Evolutionary conservation across 2,329 filamentous ascomycete genomes (phyloP).

Genomic region (Penicillium decumbens): DNA sequence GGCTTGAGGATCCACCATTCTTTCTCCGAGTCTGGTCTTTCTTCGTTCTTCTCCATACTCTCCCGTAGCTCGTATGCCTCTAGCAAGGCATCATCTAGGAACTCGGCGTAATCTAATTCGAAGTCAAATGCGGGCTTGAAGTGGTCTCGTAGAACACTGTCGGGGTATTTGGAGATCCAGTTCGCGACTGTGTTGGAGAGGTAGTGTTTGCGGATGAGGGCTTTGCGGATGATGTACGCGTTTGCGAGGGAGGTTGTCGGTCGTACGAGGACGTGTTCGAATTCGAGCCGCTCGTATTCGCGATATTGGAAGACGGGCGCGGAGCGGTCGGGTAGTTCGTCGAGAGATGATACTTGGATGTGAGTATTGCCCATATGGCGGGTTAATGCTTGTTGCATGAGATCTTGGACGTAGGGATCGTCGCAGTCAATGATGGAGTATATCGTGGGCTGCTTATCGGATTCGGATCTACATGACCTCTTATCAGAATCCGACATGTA

Average conservation of each 20-base stretch:
- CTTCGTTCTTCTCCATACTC: conserved; percentile 66
- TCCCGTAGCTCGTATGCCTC: conserved; percentile 84
- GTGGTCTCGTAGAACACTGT: conserved; percentile 62
- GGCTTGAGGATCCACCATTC: conserved; percentile 99
- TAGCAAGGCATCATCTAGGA: conserved; percentile 84
- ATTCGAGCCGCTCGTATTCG: conserved; percentile 83
- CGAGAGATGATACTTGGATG: conserved; percentile 52
- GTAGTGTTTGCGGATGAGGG: conserved; percentile 93
- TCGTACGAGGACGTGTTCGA: conserved; percentile 64
- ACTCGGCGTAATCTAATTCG: conserved; percentile 94
- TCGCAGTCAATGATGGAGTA: conserved; percentile 79
- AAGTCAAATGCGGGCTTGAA: conserved; percentile 78
- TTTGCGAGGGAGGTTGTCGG: conserved; percentile 66
- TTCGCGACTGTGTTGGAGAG: conserved; percentile 75
- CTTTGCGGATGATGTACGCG: conserved; percentile 92
- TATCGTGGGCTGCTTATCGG: conserved; percentile 43
- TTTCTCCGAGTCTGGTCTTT: conserved; percentile 56
- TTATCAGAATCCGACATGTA: conserved; percentile 30
- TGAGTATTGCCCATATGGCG: conserved; percentile 53
- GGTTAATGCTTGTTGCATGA: conserved; percentile 70
- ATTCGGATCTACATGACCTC: conserved; percentile 34
- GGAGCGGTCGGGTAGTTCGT: conserved; percentile 45
- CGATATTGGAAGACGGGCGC: conserved; percentile 68
- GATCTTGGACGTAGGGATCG: conserved; percentile 81
- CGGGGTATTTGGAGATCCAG: conserved; percentile 80